phyloP scores from a whole-genome alignment of 768 basidiomycete species.

The Neoboletus magnificus region DNA sequence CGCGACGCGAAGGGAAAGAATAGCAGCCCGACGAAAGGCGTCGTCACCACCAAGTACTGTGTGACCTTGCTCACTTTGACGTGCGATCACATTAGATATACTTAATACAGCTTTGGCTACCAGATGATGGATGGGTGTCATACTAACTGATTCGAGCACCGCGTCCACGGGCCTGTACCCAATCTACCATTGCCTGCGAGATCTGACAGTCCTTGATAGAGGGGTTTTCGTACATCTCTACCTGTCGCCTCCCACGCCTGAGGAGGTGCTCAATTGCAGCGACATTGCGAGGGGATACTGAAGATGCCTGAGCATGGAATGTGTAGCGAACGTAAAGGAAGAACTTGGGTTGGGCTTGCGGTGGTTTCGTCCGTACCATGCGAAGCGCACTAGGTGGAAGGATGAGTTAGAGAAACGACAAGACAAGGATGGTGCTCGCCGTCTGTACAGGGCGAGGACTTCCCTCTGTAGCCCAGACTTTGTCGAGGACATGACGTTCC shows the following conservation, averaged over 20 bases:
- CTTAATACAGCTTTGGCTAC: constrained; percentile 1
- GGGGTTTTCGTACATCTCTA: constrained; percentile 65
- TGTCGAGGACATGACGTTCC: constrained; percentile 25
- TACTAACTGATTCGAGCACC: constrained; percentile 11
- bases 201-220: constrained; percentile 75
- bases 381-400: constrained; percentile 61
- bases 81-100: constrained; percentile 9
- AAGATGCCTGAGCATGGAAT: constrained; percentile 62
- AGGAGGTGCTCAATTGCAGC: constrained; percentile 72
- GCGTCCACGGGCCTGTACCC: constrained; percentile 43
- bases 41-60: background rate
- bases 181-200: constrained; percentile 64
- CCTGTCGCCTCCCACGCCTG: constrained; percentile 61
- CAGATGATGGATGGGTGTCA: background rate
- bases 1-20: constrained; percentile 23
- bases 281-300: constrained; percentile 63
- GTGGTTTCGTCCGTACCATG: constrained; percentile 68
- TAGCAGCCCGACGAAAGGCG: constrained; percentile 13
- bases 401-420: constrained; percentile 4
- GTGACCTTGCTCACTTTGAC: constrained; percentile 3
- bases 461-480: constrained; percentile 53
- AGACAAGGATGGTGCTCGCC: constrained; percentile 34
- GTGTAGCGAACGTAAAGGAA: constrained; percentile 62
- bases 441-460: constrained; percentile 51
- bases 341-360: constrained; percentile 58